Evolutionary conservation across 768 basidiomycete species (phyloP).

Genomic region (Hebeloma cylindrosporum): DNA sequence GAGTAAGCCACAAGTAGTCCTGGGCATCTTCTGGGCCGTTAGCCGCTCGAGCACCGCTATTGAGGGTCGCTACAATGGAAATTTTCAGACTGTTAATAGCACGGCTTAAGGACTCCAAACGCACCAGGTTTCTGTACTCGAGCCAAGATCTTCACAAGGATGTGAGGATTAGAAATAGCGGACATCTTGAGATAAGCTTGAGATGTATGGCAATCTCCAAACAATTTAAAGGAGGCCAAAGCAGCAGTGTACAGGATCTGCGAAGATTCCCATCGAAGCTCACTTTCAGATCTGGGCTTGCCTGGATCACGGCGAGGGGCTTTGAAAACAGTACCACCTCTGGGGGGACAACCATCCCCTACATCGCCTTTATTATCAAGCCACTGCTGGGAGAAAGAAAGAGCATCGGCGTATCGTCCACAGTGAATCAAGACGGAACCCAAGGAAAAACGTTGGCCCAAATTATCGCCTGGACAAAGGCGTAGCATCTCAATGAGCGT

Average conservation of each 20-base stretch:
- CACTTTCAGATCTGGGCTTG: conserved; percentile 20
- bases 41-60: conserved; percentile 24
- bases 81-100: neutral
- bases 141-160: conserved; percentile 41
- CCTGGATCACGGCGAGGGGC: conserved; percentile 22
- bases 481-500: conserved; percentile 43
- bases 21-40: conserved; percentile 48
- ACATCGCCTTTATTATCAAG: conserved; percentile 9
- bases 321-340: conserved; percentile 30
- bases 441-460: conserved; percentile 37
- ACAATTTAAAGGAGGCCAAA: conserved; percentile 42
- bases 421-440: conserved; percentile 36
- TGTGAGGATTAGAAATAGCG: conserved; percentile 31
- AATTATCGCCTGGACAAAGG: conserved; percentile 43
- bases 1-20: conserved; percentile 46
- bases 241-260: conserved; percentile 41
- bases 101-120: conserved; percentile 6
- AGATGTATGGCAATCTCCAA: conserved; percentile 39
- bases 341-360: conserved; percentile 16
- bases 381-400: conserved; percentile 40
- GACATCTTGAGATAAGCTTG: conserved; percentile 41
- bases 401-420: conserved; percentile 36
- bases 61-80: conserved; percentile 26
- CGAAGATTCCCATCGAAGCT: conserved; percentile 11
- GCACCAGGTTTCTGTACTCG: conserved; percentile 36